Base-by-base conservation (phyloP, 2,329 filamentous ascomycete genomes). In the Hymenoscyphus fructigenus region DNA sequence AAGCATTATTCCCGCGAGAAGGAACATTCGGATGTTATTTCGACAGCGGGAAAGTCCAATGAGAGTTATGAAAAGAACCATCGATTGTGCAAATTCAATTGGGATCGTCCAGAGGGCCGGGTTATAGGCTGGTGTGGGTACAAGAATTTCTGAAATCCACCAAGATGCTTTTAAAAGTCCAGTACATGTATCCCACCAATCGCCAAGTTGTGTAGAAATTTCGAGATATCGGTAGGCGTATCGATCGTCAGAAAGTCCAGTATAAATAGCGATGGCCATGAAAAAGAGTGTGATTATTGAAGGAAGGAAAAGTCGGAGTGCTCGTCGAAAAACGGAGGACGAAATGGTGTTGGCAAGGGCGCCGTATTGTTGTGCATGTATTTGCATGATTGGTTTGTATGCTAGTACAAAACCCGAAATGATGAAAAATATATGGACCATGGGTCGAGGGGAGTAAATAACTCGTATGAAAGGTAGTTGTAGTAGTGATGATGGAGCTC, bases 401-500 rank as follows among this genome's bases (percentile, higher is more conserved):
- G 80, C 78, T 26, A 84, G 76, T 2, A 79, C 81, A 66, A 81
- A 82, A 44, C 82, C 82, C 1, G 81, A 83, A 41, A 84, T 81
- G 68, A 83, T 78, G 72, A 83, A 83, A 72, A 84, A 83, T 57
- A 84, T 78, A 69, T 82, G 79, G 2, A 84, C 82, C 79, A 82
- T 81, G 9, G 81, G 79, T 20, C 78, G 76, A 20, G 80, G 80
- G 17, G 79, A 79, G 78, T 81, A 66, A 23, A 82, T 62, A 32
- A 82, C 73, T 61, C 80, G 78, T 7, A 81, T 14, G 60, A 80
- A 79, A 1, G 81, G 82, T 15, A 82, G 72, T 70, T 83, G 81
- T 23, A 83, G 67, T n/a, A 75, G 73, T 60, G 79, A 77, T 26
- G 78, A 72, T 55, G 77, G 75, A 5, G 71, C 74, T 58, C 70